Evolutionary conservation across 169 alveolate genomes (phyloP).

Genomic region (Theileria sp.): DNA sequence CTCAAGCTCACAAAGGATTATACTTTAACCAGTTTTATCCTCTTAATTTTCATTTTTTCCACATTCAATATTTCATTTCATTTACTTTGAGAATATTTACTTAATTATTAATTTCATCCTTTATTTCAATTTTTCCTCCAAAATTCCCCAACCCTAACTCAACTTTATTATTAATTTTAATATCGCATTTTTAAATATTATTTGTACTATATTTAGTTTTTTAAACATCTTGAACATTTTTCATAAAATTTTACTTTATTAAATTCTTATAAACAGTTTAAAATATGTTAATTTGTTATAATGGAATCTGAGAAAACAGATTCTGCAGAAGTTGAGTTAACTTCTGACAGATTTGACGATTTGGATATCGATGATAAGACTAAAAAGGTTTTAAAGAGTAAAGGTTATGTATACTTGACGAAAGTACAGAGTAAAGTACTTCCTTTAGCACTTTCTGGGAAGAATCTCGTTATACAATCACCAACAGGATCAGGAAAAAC

Average conservation of each 20-base stretch:
- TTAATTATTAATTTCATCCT: background rate
- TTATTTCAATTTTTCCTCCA: background rate
- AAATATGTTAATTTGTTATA: background rate
- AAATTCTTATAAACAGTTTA: background rate
- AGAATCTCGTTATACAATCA: slow-evolving; percentile 83
- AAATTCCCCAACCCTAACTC: background rate
- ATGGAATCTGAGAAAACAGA: slow-evolving; percentile 12
- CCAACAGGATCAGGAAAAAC: slow-evolving; percentile 93
- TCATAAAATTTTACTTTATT: background rate
- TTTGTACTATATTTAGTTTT: background rate
- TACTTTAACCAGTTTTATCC: background rate
- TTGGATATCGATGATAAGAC: slow-evolving; percentile 43
- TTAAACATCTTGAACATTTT: background rate
- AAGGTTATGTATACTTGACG: slow-evolving; percentile 80
- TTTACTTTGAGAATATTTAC: background rate
- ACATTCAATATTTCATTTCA: background rate
- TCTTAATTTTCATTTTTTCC: background rate
- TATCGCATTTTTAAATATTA: background rate
- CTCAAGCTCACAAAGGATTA: background rate
- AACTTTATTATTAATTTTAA: background rate
- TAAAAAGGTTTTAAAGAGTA: slow-evolving; percentile 73
- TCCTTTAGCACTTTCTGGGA: slow-evolving; percentile 88
- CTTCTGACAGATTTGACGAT: slow-evolving; percentile 57
- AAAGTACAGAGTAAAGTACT: slow-evolving; percentile 84
- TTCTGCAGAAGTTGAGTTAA: slow-evolving; percentile 56